phyloP scores from a whole-genome alignment of 2,329 filamentous ascomycete genomes.

The Hyphodiscus sp. region DNA sequence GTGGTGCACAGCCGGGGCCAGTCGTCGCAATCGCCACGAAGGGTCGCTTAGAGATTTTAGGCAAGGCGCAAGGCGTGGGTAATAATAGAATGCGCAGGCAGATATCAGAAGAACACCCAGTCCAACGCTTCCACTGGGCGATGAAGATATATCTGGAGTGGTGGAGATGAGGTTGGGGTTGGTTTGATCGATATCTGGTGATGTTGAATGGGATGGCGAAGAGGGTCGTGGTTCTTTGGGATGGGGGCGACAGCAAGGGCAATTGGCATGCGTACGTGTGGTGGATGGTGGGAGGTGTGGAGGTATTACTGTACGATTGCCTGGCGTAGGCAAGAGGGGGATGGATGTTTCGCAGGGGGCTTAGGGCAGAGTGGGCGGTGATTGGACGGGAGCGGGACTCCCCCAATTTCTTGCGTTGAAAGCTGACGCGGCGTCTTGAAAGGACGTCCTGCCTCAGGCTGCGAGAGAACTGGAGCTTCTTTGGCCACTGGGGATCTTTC shows the following conservation, averaged over 20 bases:
- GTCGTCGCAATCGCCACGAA: constrained; percentile 14
- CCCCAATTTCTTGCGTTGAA: background rate
- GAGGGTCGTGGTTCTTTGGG: no score
- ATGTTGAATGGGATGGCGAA: no score
- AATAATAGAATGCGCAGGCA: constrained; percentile 7
- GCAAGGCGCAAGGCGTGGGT: constrained; percentile 8
- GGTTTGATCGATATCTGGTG: no score
- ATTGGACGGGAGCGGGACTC: background rate
- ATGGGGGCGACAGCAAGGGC: no score
- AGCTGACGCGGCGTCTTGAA: background rate
- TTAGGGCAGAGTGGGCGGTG: background rate
- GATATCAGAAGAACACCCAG: background rate
- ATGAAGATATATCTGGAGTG: background rate
- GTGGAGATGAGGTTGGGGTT: background rate
- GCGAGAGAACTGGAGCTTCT: background rate
- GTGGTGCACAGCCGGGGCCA: constrained; percentile 5
- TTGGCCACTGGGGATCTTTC: background rate
- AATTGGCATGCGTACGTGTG: constrained; percentile 2
- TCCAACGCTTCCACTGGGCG: background rate
- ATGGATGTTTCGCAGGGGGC: background rate
- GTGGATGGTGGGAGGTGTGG: background rate
- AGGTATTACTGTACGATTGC: background rate
- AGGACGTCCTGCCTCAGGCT: background rate
- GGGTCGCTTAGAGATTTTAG: constrained; percentile 12
- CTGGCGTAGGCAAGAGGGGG: background rate